Base-by-base conservation (phyloP, 1,284 basidiomycete species). In the Termitomyces sp. region DNA sequence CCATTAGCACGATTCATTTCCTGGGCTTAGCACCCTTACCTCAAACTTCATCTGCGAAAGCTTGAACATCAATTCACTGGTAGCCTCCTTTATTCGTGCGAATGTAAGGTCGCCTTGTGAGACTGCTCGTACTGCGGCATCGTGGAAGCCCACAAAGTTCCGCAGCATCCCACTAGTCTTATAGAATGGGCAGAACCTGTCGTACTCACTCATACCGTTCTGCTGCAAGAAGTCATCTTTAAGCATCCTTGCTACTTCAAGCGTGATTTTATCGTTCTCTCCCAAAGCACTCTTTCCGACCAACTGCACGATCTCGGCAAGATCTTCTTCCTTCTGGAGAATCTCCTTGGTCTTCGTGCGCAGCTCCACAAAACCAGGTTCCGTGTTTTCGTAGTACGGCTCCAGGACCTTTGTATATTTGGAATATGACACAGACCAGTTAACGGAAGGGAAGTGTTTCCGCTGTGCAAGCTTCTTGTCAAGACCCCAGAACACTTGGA, bases 221-320 rank as follows among this genome's bases (percentile, higher is more conserved):
- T 99, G 96, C 72, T 98, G 95, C 68, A 99, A 76, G 78, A 97
- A 99, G 74, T 99, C 97, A 65, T 98, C 92, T 77, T 94, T 99
- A 67, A 99, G 83, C 90, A 99, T 94, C 53, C 91, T 83, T 13
- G 96, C 96, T 31, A 99, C 93, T 68, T 99, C 97, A 41, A 99
- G 82, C 7, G 95, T 99, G 67, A 98, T 95, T 83, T 99, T 99
- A 77, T 99, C 97, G 67, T 82, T 86, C 73, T 99, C 97, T 62
- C 97, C 96, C 44, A 99, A 80, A 30, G 97, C 96, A 65, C 89
- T 93, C 81, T 99, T 99, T 60, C 97, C 97, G 65, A 99, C 97
- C 10, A 99, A 81, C 72, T 99, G 97, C 43, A 99, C 97, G 65
- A 99, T 99, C 73, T 99, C 97, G 1, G 97, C 94, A 42, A 99